Evolutionary conservation across 2,329 filamentous ascomycete species (phyloP), one percentile per base, ranked within the genome.

Genomic region (Colletotrichum sp.): DNA sequence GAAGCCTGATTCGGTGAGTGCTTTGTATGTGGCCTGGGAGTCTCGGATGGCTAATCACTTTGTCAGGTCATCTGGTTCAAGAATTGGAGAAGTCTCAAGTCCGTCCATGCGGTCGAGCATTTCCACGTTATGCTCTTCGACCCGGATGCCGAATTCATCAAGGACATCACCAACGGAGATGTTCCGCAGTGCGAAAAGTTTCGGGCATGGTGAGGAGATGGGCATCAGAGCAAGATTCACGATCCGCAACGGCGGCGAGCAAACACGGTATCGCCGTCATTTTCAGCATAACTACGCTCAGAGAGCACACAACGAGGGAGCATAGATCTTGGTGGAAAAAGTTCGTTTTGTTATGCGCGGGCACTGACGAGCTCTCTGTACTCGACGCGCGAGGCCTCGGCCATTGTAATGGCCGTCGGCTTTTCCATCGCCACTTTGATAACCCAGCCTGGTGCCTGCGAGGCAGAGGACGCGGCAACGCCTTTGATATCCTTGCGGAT

Each of bases 41-140:
- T 52, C 44, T 22, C 29, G 15, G 39, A 8, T 13, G 44, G 55
- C 68, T 29, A 49, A 39, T 61, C 16, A 76, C 34, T 29, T n/a
- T 52, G 1, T 13, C 22, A 78, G 77, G 75, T 78, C 32, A 88
- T 94, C 44, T 97, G 95, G 95, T 97, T 97, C 86, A 95, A 95
- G 87, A 99, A 99, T 82, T 98, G 96, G 95, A 90, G 89, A 70
- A 91, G 90, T 19, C 86, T 98, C 79, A 98, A 98, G 87, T 97
- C 94, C 29, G 92, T 99, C 32, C 92, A 95, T 80, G 92, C 94
- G 1, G 92, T 99, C 13, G 96, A 98, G 87, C 96, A 99, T 83
- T 97, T 99, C 82, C 96, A 99, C 84, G 93, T 98, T 81, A 96
- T 98, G 95, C 87, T 98, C 70, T 94, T 93, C 83, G 89, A 95